Percentiles rank a stretch among this genome's conserved stretches.
These are phyloP conservation scores for Orbilia brochopaga DNA, from an alignment of 2,329 filamentous ascomycete genomes.

Conservation along the genomic window DNA sequence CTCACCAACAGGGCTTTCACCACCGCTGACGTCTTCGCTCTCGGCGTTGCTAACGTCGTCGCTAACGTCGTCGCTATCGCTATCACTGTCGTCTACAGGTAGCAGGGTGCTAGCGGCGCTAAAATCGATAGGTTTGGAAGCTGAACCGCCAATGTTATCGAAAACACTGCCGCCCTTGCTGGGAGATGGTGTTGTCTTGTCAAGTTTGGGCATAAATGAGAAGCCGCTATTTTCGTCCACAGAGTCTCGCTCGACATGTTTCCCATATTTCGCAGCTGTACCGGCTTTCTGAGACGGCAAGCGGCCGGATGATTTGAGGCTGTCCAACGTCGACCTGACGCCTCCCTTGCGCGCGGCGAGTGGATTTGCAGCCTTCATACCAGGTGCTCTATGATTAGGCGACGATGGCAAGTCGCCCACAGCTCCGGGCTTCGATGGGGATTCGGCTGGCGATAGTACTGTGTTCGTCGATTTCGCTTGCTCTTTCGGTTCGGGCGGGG, in stretches of 20 bases:
- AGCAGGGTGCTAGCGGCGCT: neutral
- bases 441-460: neutral
- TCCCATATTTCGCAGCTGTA: constrained; percentile 15
- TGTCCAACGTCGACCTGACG: neutral
- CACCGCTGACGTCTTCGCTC: constrained; percentile 6
- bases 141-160: constrained; percentile 1
- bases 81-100: neutral
- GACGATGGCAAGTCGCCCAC: neutral
- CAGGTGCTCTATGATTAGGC: neutral
- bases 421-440: constrained; percentile 1
- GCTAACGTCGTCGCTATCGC: constrained; percentile 21
- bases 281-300: constrained; percentile 38
- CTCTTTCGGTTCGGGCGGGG: neutral
- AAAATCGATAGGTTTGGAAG: neutral
- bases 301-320: constrained; percentile 19
- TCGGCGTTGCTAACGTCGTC: constrained; percentile 20
- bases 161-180: constrained; percentile 20
- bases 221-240: constrained; percentile 12
- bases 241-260: neutral
- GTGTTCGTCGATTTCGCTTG: neutral
- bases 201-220: constrained; percentile 12
- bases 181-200: neutral
- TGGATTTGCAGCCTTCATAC: constrained; percentile 24
- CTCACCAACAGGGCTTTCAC: constrained; percentile 11
- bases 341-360: constrained; percentile 26